Conservation (phyloP, 257 asterid species). For the Jaltomata sinuosa region DNA sequence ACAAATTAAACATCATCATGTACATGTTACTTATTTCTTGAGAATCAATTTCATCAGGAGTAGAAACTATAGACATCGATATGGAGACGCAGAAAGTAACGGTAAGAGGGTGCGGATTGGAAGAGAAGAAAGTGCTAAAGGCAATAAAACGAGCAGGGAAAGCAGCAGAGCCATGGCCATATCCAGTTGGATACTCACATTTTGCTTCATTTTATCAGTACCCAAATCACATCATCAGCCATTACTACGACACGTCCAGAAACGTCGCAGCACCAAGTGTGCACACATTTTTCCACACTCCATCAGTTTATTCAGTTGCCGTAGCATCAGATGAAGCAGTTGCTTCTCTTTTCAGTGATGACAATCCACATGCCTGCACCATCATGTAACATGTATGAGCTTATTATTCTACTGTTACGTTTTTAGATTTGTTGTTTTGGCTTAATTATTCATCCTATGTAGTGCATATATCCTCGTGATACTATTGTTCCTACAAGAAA, state of each 20-base stretch:
- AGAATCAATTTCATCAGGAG: conserved; percentile 34
- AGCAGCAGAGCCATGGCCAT: conserved; percentile 99
- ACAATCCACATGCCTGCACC: conserved; percentile 85
- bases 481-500: too few relatives aligned
- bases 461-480: neutral
- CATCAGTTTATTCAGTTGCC: conserved; percentile 74
- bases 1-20: neutral
- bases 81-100: conserved; percentile 86
- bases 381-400: conserved; percentile 42
- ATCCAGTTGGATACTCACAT: conserved; percentile 57
- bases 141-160: conserved; percentile 80
- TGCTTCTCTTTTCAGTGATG: conserved; percentile 87
- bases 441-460: neutral
- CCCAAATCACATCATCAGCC: conserved; percentile 64
- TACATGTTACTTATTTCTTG: neutral
- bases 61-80: conserved; percentile 75
- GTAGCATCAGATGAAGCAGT: conserved; percentile 84
- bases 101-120: conserved; percentile 57
- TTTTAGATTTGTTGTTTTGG: neutral
- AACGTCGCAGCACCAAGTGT: conserved; percentile 51
- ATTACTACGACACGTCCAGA: conserved; percentile 62
- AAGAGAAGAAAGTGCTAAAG: conserved; percentile 63
- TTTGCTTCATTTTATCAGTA: conserved; percentile 78
- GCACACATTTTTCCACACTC: conserved; percentile 81
- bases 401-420: too few relatives aligned